phyloP scores from a whole-genome alignment of 768 basidiomycete genomes.

The Dentipellis sp. region DNA sequence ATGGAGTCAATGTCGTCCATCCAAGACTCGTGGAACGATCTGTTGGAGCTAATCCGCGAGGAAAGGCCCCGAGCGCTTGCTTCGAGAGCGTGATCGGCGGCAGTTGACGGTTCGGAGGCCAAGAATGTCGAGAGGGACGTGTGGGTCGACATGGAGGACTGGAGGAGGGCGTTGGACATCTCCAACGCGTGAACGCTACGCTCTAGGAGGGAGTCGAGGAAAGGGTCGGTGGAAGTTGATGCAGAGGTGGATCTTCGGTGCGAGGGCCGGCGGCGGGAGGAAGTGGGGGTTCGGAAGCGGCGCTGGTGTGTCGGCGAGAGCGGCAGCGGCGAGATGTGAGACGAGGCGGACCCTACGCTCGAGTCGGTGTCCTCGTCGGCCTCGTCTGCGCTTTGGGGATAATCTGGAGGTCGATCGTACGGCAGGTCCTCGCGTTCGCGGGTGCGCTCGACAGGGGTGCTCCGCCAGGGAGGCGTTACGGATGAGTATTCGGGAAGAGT shows the following conservation, averaged over 20 bases:
- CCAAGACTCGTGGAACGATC: conserved; percentile 46
- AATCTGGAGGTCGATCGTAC: conserved; percentile 64
- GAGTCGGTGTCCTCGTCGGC: conserved; percentile 62
- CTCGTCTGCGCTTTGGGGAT: conserved; percentile 70
- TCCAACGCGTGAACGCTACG: conserved; percentile 81
- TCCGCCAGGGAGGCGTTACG: conserved; percentile 3
- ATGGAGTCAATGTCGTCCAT: conserved; percentile 57
- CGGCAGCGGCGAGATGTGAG: conserved; percentile 25
- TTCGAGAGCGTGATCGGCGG: conserved; percentile 35
- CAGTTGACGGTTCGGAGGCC: conserved; percentile 29
- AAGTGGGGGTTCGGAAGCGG: conserved; percentile 1
- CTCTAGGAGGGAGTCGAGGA: conserved; percentile 69
- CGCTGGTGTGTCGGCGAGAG: conserved; percentile 18
- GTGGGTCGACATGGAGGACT: conserved; percentile 68
- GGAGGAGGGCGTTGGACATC: conserved; percentile 73
- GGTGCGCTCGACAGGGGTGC: not conserved
- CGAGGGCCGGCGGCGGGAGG: conserved; percentile 20
- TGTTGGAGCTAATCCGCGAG: conserved; percentile 37
- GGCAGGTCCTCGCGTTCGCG: conserved; percentile 23
- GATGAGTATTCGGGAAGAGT: conserved; percentile 59
- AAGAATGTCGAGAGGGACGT: conserved; percentile 42
- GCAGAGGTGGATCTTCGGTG: conserved; percentile 12
- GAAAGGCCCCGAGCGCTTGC: conserved; percentile 43
- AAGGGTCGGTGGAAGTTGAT: conserved; percentile 35
- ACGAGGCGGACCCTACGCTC: conserved; percentile 21